Evolutionary conservation across 2,329 filamentous ascomycete genomes (phyloP).

Genomic region (Pseudonectria foliicola): DNA sequence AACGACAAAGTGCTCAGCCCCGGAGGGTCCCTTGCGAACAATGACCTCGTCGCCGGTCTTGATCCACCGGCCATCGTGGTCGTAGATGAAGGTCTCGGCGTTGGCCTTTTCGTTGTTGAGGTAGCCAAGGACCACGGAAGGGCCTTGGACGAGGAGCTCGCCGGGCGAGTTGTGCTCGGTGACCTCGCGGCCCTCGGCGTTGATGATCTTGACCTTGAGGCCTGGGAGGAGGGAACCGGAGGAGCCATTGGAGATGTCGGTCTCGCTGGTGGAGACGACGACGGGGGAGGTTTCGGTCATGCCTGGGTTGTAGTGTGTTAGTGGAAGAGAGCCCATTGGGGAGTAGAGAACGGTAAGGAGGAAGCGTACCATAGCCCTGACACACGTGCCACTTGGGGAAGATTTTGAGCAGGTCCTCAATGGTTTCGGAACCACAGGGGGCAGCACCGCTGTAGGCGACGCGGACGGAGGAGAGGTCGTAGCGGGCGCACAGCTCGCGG

Average conservation of each 20-base stretch:
- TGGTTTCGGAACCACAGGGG: constrained; percentile 63
- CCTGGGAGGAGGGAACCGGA: constrained; percentile 62
- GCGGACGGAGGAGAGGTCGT: constrained; percentile 61
- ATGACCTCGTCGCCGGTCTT: constrained; percentile 80
- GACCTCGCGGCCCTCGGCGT: constrained; percentile 60
- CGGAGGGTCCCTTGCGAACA: constrained; percentile 53
- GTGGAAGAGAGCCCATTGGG: constrained; percentile 1
- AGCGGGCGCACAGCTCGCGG: constrained; percentile 50
- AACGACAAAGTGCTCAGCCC: constrained; percentile 76
- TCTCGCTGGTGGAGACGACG: constrained; percentile 47
- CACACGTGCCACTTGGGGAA: constrained; percentile 60
- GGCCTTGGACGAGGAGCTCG: constrained; percentile 72
- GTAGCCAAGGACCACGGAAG: constrained; percentile 74
- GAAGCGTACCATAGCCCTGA: constrained; percentile 60
- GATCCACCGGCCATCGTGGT: constrained; percentile 68
- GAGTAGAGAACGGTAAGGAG: fast-evolving
- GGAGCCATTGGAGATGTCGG: constrained; percentile 61
- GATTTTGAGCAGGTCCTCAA: constrained; percentile 50
- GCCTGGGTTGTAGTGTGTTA: constrained; percentile 32
- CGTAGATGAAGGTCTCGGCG: constrained; percentile 64
- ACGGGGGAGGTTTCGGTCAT: constrained; percentile 69
- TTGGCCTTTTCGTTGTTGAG: constrained; percentile 81
- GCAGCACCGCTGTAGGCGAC: constrained; percentile 66
- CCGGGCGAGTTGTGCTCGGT: constrained; percentile 65
- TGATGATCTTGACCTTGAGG: constrained; percentile 56